These are phyloP conservation scores for Microbotryum scabiosae DNA, from an alignment of 1,284 basidiomycete species.

Conservation along the genomic window DNA sequence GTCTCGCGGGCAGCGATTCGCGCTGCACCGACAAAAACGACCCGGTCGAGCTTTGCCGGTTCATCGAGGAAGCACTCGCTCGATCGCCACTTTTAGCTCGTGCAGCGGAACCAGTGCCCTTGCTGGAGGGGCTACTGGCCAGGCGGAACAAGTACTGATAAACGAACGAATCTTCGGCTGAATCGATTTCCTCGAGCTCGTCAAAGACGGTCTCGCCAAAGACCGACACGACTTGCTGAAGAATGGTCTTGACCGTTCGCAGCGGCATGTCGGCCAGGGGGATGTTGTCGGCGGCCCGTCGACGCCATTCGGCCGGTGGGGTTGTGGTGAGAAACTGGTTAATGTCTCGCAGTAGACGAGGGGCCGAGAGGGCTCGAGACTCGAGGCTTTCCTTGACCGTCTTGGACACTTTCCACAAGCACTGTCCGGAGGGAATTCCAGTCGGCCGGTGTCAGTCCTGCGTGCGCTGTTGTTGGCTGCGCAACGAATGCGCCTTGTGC, in stretches of 20 bases:
- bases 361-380: constrained; percentile 69
- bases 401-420: constrained; percentile 94
- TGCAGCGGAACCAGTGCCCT: too few relatives aligned
- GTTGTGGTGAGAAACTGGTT: constrained; percentile 90
- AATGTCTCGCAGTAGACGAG: constrained; percentile 83
- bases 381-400: constrained; percentile 85
- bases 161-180: constrained; percentile 38
- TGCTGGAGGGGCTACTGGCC: constrained; percentile 1
- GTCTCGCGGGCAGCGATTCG: background rate
- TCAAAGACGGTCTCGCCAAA: constrained; percentile 44
- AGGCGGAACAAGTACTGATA: constrained; percentile 39
- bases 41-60: background rate
- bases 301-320: constrained; percentile 91
- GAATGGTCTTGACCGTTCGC: constrained; percentile 93
- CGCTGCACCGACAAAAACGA: background rate
- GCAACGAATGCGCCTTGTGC: constrained; percentile 2
- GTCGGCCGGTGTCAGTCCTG: background rate
- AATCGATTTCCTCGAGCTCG: constrained; percentile 38
- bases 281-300: constrained; percentile 76
- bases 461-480: background rate
- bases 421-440: constrained; percentile 42
- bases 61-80: too few relatives aligned
- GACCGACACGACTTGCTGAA: constrained; percentile 73
- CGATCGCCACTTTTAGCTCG: too few relatives aligned
- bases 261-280: constrained; percentile 96